A percentile compares a stretch with the other conserved stretches of the same genome.
phyloP scores from a whole-genome alignment of 2,329 filamentous ascomycete species.

The Fusarium odoratissimum region DNA sequence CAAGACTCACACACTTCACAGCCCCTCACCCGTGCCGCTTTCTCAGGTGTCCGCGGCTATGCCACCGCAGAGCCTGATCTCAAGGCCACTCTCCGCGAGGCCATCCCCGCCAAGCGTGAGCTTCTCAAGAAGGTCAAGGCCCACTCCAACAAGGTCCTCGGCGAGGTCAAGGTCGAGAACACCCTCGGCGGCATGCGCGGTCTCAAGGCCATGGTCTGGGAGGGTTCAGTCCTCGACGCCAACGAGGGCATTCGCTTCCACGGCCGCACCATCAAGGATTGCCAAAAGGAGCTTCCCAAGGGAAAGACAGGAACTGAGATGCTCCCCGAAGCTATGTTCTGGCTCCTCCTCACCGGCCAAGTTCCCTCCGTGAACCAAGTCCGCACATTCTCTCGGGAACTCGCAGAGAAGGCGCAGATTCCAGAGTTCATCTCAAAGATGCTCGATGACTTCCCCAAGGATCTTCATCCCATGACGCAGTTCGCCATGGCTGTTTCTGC shows the following conservation, averaged over 20 bases:
- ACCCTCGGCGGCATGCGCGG: slow-evolving; percentile 97
- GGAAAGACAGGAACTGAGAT: slow-evolving; percentile 93
- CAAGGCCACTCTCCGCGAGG: slow-evolving; percentile 84
- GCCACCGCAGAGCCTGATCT: slow-evolving; percentile 87
- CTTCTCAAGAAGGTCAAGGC: slow-evolving; percentile 94
- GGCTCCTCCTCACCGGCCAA: slow-evolving; percentile 93
- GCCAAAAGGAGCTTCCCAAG: slow-evolving; percentile 93
- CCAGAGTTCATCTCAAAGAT: slow-evolving; percentile 87
- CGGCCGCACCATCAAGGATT: slow-evolving; percentile 97
- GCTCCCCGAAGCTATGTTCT: slow-evolving; percentile 99
- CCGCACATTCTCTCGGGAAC: slow-evolving; percentile 82
- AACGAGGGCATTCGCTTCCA: slow-evolving; percentile 99
- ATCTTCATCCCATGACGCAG: slow-evolving; percentile 98
- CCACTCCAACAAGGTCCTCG: slow-evolving; percentile 83
- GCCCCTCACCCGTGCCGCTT: slow-evolving; percentile 49
- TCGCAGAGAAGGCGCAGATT: slow-evolving; percentile 86
- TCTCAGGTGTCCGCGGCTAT: slow-evolving; percentile 66
- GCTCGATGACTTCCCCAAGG: slow-evolving; percentile 88
- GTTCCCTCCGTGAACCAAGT: slow-evolving; percentile 87
- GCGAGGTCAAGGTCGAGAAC: slow-evolving; percentile 93
- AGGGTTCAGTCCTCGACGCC: slow-evolving; percentile 95
- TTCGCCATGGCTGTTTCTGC: slow-evolving; percentile 95
- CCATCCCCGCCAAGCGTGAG: slow-evolving; percentile 92
- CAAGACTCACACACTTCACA: slow-evolving; percentile 21
- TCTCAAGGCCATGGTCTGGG: slow-evolving; percentile 98